These are phyloP conservation scores for Combretum micranthum DNA, from an alignment of 345 rosid genomes.

Conservation along the genomic window DNA sequence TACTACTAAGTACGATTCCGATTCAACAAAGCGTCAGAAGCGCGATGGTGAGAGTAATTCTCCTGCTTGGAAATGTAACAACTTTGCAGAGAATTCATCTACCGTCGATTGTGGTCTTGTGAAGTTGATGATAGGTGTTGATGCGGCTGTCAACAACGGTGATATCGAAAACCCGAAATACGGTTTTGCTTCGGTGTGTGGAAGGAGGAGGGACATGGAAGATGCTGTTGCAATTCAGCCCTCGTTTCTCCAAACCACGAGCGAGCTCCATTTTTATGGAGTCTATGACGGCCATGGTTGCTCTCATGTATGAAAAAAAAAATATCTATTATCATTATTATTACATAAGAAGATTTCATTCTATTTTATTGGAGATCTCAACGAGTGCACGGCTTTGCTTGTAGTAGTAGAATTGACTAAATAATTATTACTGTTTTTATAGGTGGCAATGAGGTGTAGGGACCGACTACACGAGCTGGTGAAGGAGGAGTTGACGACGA, in stretches of 20 bases:
- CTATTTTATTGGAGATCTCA: too few relatives aligned
- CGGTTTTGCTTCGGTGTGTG: slow-evolving; percentile 73
- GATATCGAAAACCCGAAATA: slow-evolving; percentile 51
- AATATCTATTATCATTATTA: neutral
- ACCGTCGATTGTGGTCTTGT: too few relatives aligned
- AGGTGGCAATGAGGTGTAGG: slow-evolving; percentile 37
- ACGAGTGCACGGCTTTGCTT: too few relatives aligned
- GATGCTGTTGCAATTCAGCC: slow-evolving; percentile 65
- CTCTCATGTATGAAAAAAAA: slow-evolving; percentile 31
- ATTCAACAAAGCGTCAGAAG: slow-evolving; percentile 30
- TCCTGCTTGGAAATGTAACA: slow-evolving; percentile 14
- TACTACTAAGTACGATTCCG: too few relatives aligned
- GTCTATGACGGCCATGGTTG: slow-evolving; percentile 45
- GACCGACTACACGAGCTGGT: slow-evolving; percentile 40
- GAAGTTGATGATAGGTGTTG: neutral
- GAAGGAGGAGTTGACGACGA: slow-evolving; percentile 23
- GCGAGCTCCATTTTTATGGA: slow-evolving; percentile 54
- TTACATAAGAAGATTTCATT: neutral
- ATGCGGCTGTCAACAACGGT: too few relatives aligned
- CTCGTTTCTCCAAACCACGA: slow-evolving; percentile 21
- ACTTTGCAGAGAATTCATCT: slow-evolving; percentile 7
- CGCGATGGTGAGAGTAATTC: neutral
- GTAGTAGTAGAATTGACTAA: too few relatives aligned
- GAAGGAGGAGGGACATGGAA: slow-evolving; percentile 86
- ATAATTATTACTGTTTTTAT: too few relatives aligned